Evolutionary conservation across 1,139 yeast genomes (phyloP).

Genomic region (Nakaseomyces glabratus): DNA sequence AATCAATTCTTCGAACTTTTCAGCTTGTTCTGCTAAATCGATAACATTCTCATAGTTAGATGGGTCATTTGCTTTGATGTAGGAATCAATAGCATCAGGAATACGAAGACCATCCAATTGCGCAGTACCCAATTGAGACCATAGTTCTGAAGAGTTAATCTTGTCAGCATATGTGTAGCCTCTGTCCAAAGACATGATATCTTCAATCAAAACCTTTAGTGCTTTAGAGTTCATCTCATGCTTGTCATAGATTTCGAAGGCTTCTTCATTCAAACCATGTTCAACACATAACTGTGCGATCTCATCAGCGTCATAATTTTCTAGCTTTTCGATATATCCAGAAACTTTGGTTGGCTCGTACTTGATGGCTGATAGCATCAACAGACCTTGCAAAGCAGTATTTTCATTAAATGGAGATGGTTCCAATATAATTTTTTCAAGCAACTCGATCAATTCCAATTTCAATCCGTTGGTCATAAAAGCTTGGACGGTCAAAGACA

Average conservation of each 20-base stretch:
- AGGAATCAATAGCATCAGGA: conserved; percentile 83
- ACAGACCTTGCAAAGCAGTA: conserved; percentile 85
- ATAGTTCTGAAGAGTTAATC: conserved; percentile 73
- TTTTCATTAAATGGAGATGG: conserved; percentile 96
- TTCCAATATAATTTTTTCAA: conserved; percentile 91
- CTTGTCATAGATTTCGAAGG: conserved; percentile 85
- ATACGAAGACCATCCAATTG: conserved; percentile 90
- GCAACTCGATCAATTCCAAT: conserved; percentile 80
- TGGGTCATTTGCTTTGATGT: conserved; percentile 85
- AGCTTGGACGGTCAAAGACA: conserved; percentile 91
- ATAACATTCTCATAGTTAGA: conserved; percentile 85
- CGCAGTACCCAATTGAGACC: conserved; percentile 95
- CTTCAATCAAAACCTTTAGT: conserved; percentile 83
- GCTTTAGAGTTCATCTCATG: conserved; percentile 74
- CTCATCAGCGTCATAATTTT: conserved; percentile 86
- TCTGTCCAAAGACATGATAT: conserved; percentile 86
- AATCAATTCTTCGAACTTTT: conserved; percentile 88
- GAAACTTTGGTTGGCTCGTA: conserved; percentile 84
- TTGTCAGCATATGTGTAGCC: conserved; percentile 92
- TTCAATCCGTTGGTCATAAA: conserved; percentile 95
- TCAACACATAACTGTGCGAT: conserved; percentile 90
- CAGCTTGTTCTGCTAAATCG: conserved; percentile 92
- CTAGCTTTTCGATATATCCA: conserved; percentile 78
- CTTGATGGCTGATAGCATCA: conserved; percentile 88
- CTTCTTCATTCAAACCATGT: conserved; percentile 85